Conservation (phyloP, 2,329 filamentous ascomycete genomes). For the Microdochium paspali region DNA sequence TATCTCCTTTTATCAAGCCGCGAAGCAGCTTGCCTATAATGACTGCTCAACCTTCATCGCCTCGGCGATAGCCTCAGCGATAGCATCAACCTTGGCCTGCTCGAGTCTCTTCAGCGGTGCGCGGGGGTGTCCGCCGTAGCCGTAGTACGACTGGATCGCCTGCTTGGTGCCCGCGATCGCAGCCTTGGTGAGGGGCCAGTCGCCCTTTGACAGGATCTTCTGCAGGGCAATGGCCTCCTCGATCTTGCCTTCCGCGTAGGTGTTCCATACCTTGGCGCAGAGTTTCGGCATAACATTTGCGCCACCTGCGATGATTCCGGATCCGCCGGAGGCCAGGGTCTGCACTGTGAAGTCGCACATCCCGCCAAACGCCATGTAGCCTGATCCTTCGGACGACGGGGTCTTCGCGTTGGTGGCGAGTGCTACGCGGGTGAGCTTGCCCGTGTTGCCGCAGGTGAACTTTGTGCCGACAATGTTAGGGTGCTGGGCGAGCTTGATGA, state of each 20-base stretch:
- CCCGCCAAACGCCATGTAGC: conserved; percentile 80
- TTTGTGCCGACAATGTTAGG: conserved; percentile 83
- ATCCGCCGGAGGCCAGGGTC: conserved; percentile 69
- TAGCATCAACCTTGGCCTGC: conserved; percentile 40
- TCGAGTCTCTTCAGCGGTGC: conserved; percentile 60
- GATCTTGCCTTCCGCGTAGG: conserved; percentile 63
- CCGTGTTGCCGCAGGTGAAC: conserved; percentile 86
- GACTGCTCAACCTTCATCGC: conserved; percentile 57
- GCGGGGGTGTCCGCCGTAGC: conserved; percentile 71
- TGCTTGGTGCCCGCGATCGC: conserved; percentile 82
- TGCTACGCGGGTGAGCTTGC: conserved; percentile 78
- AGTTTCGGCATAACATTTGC: conserved; percentile 81
- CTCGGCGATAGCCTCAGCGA: conserved; percentile 49
- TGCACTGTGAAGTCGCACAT: conserved; percentile 84
- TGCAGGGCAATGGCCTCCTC: conserved; percentile 70
- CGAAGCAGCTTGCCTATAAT: conserved; percentile 21
- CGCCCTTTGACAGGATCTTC: conserved; percentile 65
- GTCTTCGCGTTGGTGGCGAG: conserved; percentile 63
- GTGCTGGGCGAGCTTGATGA: conserved; percentile 71
- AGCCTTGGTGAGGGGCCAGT: conserved; percentile 76
- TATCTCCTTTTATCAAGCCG: no score
- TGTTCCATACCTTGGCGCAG: conserved; percentile 69
- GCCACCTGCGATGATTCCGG: conserved; percentile 76
- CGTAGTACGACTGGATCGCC: conserved; percentile 70
- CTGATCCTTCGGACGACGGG: conserved; percentile 45